Conservation (phyloP, 1,284 basidiomycete genomes). For the Vanrija pseudolonga region DNA sequence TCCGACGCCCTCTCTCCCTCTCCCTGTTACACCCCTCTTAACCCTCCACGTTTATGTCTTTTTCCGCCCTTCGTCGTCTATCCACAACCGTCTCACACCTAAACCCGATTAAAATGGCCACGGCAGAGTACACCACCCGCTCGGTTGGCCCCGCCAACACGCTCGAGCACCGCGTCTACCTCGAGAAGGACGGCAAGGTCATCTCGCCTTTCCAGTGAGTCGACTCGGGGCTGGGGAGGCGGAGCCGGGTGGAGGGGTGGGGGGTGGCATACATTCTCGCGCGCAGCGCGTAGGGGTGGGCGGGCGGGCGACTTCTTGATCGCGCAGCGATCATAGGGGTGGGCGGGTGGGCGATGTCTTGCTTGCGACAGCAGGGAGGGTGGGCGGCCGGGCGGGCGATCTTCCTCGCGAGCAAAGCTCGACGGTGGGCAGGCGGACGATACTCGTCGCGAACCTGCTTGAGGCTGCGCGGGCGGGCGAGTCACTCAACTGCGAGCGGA, state of each 20-base stretch:
- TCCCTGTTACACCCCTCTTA: not conserved
- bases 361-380: too few relatives aligned
- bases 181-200: slow-evolving; percentile 82
- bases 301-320: too few relatives aligned
- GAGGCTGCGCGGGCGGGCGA: too few relatives aligned
- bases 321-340: too few relatives aligned
- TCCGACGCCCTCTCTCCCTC: slow-evolving; percentile 1
- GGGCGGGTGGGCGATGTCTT: too few relatives aligned
- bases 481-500: too few relatives aligned
- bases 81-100: slow-evolving; percentile 18
- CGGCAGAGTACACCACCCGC: slow-evolving; percentile 18
- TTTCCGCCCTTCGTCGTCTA: slow-evolving; percentile 12
- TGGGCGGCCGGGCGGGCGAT: too few relatives aligned
- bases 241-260: not conserved
- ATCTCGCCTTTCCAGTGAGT: slow-evolving; percentile 79
- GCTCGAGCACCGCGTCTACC: slow-evolving; percentile 87
- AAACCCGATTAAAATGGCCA: slow-evolving; percentile 14
- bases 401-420: too few relatives aligned
- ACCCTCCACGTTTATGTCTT: not conserved
- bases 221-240: not conserved
- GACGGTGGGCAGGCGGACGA: too few relatives aligned
- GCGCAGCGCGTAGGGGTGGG: too few relatives aligned
- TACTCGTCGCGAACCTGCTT: too few relatives aligned
- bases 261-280: too few relatives aligned
- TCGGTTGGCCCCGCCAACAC: slow-evolving; percentile 21